A percentile compares a stretch with the other conserved stretches of the same genome.
Conservation (phyloP, 1,284 basidiomycete genomes). For the Moniliophthora roreri region DNA sequence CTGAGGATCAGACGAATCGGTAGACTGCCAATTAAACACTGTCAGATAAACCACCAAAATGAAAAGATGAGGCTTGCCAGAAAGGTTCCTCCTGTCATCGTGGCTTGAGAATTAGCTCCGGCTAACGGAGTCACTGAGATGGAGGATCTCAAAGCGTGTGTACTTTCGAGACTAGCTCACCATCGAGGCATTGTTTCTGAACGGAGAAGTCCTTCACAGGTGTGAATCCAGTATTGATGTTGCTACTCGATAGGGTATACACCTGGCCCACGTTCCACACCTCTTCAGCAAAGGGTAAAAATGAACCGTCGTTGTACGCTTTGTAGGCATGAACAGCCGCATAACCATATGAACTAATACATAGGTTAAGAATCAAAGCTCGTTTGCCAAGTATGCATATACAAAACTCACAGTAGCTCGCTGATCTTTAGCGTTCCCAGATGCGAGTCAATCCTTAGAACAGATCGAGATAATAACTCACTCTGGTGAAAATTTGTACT, state of each 20-base stretch:
- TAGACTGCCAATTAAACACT: no score
- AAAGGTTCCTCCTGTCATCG: constrained; percentile 14
- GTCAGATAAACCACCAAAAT: background rate
- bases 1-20: background rate
- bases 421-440: no score
- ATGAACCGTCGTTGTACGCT: constrained; percentile 1
- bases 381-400: no score
- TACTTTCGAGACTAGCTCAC: background rate
- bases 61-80: constrained; percentile 1
- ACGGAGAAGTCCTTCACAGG: constrained; percentile 1
- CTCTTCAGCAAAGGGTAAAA: constrained; percentile 2
- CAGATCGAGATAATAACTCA: no score
- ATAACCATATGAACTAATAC: constrained; percentile 5
- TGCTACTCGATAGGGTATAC: constrained; percentile 1
- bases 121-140: no score
- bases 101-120: background rate
- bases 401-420: no score
- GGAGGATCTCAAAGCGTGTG: no score
- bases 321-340: constrained; percentile 9
- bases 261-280: constrained; percentile 1
- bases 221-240: background rate
- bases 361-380: background rate
- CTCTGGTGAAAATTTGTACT: no score
- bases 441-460: no score
- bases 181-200: background rate